Conservation (phyloP, 805 yeast genomes). For the Candida ovalis region DNA sequence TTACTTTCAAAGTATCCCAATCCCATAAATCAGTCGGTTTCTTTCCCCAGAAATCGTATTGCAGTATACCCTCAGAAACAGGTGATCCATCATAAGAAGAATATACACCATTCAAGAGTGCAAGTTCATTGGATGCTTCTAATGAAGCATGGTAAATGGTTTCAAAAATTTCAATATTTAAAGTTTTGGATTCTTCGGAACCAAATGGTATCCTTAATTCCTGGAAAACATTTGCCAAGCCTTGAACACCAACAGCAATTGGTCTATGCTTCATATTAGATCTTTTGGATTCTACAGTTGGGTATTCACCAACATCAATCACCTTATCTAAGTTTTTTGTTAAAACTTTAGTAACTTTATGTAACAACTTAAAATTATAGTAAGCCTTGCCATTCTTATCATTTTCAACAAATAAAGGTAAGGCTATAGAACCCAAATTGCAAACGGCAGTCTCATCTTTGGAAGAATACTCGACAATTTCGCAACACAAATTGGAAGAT, state of each 20-base stretch:
- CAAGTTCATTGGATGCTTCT: constrained; percentile 83
- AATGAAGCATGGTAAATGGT: constrained; percentile 93
- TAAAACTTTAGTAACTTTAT: constrained; percentile 71
- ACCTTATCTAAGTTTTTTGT: constrained; percentile 75
- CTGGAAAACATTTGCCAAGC: constrained; percentile 87
- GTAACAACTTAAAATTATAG: constrained; percentile 74
- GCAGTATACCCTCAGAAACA: constrained; percentile 78
- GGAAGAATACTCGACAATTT: constrained; percentile 86
- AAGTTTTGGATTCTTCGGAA: constrained; percentile 66
- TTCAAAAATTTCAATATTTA: constrained; percentile 87
- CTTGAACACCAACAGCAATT: constrained; percentile 97
- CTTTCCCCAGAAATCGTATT: constrained; percentile 82
- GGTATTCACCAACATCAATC: constrained; percentile 83
- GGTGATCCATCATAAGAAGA: constrained; percentile 81
- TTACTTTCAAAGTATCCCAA: constrained; percentile 69
- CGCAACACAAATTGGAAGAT: constrained; percentile 92
- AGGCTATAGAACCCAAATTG: constrained; percentile 86
- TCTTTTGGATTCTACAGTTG: constrained; percentile 66
- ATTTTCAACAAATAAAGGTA: constrained; percentile 66
- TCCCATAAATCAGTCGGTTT: constrained; percentile 83
- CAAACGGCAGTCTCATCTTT: constrained; percentile 95
- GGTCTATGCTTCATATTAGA: constrained; percentile 89
- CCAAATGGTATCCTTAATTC: constrained; percentile 82
- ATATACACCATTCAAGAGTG: constrained; percentile 65
- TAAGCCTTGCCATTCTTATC: constrained; percentile 38